These are phyloP conservation scores for Cymbidium sinense DNA, from an alignment of 106 monocot genomes.

Conservation along the genomic window DNA sequence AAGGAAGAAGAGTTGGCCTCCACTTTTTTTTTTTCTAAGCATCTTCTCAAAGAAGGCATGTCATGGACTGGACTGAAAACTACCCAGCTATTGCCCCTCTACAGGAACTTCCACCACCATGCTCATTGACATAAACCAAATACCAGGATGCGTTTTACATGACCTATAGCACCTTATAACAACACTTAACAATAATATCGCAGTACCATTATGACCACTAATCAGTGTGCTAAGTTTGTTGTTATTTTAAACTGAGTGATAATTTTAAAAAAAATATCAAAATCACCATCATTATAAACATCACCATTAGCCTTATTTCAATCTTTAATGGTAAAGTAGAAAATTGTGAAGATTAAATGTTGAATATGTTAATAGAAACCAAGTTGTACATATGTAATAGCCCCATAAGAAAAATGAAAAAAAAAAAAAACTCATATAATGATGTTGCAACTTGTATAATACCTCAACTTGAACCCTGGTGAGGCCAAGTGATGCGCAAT, in stretches of 20 bases:
- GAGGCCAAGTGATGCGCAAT: slow-evolving; percentile 56
- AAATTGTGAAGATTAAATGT: background rate
- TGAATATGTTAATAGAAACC: background rate
- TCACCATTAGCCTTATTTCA: background rate
- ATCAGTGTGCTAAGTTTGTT: background rate
- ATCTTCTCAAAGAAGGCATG: background rate
- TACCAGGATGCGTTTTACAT: background rate
- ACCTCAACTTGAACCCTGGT: slow-evolving; percentile 44
- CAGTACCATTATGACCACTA: background rate
- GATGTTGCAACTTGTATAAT: slow-evolving; percentile 5
- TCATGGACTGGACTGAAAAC: too few relatives aligned
- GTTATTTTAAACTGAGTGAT: background rate
- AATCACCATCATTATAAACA: too few relatives aligned
- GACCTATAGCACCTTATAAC: background rate
- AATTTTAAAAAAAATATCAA: background rate
- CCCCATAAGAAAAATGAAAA: background rate
- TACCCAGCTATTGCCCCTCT: background rate
- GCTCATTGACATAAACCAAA: background rate
- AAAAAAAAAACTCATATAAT: background rate
- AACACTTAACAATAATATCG: background rate
- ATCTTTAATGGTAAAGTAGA: background rate
- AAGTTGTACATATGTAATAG: background rate
- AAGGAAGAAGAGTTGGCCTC: background rate
- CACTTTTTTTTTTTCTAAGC: background rate
- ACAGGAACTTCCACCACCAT: background rate